Evolutionary conservation across 345 rosid genomes (phyloP), one percentile per base, ranked within the genome.

Genomic region (Geranium rotundifolium): DNA sequence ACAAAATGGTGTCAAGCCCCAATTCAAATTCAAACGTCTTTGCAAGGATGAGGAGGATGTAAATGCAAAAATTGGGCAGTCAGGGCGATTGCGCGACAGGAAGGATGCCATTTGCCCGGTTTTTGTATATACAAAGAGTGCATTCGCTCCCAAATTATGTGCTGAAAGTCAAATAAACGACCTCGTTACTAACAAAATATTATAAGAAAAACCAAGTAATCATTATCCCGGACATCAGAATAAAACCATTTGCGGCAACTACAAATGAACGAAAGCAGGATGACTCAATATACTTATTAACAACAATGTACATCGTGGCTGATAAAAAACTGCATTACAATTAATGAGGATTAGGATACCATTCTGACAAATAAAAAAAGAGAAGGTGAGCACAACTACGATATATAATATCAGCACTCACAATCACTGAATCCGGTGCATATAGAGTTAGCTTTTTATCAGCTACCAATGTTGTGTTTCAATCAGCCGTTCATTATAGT

Each of bases 1-100:
- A 55, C 97, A 90, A 83, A 93, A 93, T 2, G 99, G 99, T 71
- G 90, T 90, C 46, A 93, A 84, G 41, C 97, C 99, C 99, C 99
- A 93, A 73, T 88, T 95, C 29, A 93, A 76, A 75, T 93, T 93
- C 76, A 93, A 75, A 46, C 90, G 83, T 73, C 99, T 90, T 61
- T 97, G 64, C 57, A 93, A 79, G 0, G 97, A 86, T 56, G 92
- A 74, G 3, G 88, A 75, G 64, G 75, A 77, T 41, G 99, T 90
- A 69, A 93, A 93, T 29, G 99, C 97, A 65, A 93, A 90, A 73
- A 93, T 86, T 16, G 99, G 99, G 67, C 99, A 93, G 77, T 93
- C 97, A 12, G 99, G 99, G 50, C 96, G 87, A 75, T 96, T 90
- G 13, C 97, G 80, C 4, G 97, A 93, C 61, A 93, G 74, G 41